Conservation (phyloP, 768 basidiomycete species). For the Bullera alba region DNA sequence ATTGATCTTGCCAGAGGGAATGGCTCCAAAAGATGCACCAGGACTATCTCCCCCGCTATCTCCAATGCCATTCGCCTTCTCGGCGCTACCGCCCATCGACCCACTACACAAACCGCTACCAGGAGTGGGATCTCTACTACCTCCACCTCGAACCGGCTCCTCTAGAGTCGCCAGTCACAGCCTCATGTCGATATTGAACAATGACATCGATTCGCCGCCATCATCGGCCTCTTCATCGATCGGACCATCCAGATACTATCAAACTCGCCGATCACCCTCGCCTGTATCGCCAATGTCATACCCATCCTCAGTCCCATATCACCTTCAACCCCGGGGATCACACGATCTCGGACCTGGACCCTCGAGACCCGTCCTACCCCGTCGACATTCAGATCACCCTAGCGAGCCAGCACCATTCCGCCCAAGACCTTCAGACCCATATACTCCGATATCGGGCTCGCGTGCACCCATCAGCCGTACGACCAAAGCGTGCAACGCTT, state of each 20-base stretch:
- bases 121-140: not conserved
- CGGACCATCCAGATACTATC: not conserved
- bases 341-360: not conserved
- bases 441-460: slow-evolving; percentile 5
- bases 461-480: slow-evolving; percentile 41
- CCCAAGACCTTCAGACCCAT: not conserved
- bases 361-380: slow-evolving; percentile 17
- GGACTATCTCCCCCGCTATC: slow-evolving; percentile 11
- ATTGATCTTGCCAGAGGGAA: slow-evolving; percentile 11
- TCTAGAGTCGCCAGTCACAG: not conserved
- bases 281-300: not conserved
- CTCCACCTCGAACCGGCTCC: not conserved
- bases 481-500: slow-evolving; percentile 45
- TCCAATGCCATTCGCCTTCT: slow-evolving; percentile 7
- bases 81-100: slow-evolving; percentile 2
- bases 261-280: not conserved
- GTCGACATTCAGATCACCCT: slow-evolving; percentile 30
- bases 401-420: slow-evolving; percentile 17
- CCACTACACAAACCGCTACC: not conserved
- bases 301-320: not conserved
- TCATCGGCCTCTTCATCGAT: not conserved
- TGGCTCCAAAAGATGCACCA: not conserved
- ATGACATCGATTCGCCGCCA: not conserved
- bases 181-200: not conserved
- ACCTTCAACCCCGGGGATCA: slow-evolving; percentile 1